phyloP scores from a whole-genome alignment of 2,329 filamentous ascomycete species.

The Cladosporium cucumerinum region DNA sequence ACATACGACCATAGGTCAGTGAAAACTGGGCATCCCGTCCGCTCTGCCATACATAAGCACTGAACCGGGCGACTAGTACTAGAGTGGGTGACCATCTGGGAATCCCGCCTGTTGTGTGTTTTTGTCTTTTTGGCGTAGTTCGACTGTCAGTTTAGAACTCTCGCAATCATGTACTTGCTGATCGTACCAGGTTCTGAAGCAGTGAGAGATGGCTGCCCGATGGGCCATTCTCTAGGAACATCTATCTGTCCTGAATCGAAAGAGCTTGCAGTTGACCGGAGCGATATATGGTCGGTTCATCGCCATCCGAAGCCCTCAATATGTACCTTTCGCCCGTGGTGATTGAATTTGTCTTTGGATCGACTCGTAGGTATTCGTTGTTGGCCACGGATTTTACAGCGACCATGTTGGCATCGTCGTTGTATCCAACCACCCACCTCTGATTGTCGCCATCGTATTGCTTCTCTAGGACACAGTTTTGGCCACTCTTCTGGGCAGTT shows the following conservation, averaged over 20 bases:
- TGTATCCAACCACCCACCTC: slow-evolving; percentile 6
- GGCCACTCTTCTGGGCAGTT: neutral
- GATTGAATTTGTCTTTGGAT: neutral
- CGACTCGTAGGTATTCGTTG: slow-evolving; percentile 3
- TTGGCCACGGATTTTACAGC: slow-evolving; percentile 5
- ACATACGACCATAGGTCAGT: neutral
- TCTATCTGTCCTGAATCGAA: neutral
- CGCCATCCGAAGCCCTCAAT: slow-evolving; percentile 6
- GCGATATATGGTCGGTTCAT: neutral
- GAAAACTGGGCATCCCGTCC: neutral
- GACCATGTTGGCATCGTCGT: slow-evolving; percentile 1
- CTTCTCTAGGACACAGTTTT: slow-evolving; percentile 3
- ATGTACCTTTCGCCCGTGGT: slow-evolving; percentile 9
- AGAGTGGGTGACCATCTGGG: neutral
- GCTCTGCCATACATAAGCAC: neutral
- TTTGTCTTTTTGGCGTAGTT: neutral
- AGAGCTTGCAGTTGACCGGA: neutral
- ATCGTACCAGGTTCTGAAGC: no score
- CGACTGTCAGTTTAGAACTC: no score
- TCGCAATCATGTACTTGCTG: no score
- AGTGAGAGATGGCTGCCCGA: neutral
- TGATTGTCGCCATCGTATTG: slow-evolving; percentile 9
- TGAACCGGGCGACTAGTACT: neutral
- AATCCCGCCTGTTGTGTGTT: neutral
- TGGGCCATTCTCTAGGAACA: neutral